phyloP scores from a whole-genome alignment of 768 basidiomycete genomes.

The Rhizopogon salebrosus region DNA sequence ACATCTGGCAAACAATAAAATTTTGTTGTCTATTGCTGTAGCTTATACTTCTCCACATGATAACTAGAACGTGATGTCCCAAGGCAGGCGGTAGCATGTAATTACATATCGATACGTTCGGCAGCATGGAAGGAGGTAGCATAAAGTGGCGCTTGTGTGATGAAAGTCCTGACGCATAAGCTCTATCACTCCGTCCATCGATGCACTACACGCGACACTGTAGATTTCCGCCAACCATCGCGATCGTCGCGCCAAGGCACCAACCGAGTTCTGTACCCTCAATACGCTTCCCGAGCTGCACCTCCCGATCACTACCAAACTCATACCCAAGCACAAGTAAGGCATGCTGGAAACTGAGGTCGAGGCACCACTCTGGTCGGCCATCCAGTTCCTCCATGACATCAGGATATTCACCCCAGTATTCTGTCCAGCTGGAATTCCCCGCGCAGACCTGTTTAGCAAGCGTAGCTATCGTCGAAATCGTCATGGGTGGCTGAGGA shows the following conservation, averaged over 20 bases:
- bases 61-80: too few species aligned
- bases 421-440: conserved; percentile 47
- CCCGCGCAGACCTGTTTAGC: conserved; percentile 76
- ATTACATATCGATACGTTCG: too few species aligned
- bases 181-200: background rate
- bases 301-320: conserved; percentile 62
- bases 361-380: conserved; percentile 92
- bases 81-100: too few species aligned
- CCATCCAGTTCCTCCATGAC: conserved; percentile 68
- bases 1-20: too few species aligned
- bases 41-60: too few species aligned
- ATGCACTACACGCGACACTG: conserved; percentile 38
- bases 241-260: conserved; percentile 83
- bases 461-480: conserved; percentile 57
- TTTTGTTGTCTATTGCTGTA: too few species aligned
- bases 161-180: background rate
- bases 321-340: conserved; percentile 88
- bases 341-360: conserved; percentile 93
- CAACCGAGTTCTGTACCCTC: conserved; percentile 90
- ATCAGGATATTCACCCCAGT: conserved; percentile 39
- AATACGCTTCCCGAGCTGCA: conserved; percentile 83
- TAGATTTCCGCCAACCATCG: conserved; percentile 60
- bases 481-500: conserved; percentile 30
- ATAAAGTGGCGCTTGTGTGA: too few species aligned
- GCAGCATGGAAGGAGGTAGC: too few species aligned